Conservation (phyloP, 2,329 filamentous ascomycete genomes). For the Didymosphaeria variabile region DNA sequence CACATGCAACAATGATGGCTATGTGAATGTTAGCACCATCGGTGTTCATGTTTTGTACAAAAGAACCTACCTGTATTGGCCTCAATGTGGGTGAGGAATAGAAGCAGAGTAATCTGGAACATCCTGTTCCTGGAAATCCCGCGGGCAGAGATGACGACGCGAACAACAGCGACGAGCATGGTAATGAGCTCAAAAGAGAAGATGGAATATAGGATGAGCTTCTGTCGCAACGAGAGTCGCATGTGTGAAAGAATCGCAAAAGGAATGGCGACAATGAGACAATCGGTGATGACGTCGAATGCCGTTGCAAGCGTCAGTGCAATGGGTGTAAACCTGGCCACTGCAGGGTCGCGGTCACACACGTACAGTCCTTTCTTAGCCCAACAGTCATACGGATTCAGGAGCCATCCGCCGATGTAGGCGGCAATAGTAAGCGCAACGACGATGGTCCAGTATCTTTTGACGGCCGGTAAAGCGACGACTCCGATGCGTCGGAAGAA, state of each 20-base stretch:
- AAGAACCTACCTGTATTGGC: conserved; percentile 15
- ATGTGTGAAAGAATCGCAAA: conserved; percentile 16
- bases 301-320: conserved; percentile 13
- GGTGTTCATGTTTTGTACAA: not conserved
- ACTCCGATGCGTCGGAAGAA: conserved; percentile 17
- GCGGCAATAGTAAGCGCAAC: conserved; percentile 9
- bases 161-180: conserved; percentile 14
- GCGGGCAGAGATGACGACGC: conserved; percentile 7
- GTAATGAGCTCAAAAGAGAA: conserved; percentile 18
- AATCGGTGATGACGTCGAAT: conserved; percentile 16
- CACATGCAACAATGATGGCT: conserved; percentile 19
- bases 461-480: conserved; percentile 2
- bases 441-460: conserved; percentile 13
- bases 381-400: conserved; percentile 16
- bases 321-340: conserved; percentile 13
- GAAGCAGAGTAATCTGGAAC: conserved; percentile 14
- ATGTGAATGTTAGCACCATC: not conserved
- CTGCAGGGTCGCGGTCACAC: conserved; percentile 10
- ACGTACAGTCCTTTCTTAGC: conserved; percentile 6
- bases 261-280: conserved; percentile 18
- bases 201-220: conserved; percentile 14
- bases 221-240: conserved; percentile 6
- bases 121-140: not conserved
- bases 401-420: conserved; percentile 7
- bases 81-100: conserved; percentile 15